phyloP scores from a whole-genome alignment of 2,329 filamentous ascomycete species.

The Aulographum hederae region DNA sequence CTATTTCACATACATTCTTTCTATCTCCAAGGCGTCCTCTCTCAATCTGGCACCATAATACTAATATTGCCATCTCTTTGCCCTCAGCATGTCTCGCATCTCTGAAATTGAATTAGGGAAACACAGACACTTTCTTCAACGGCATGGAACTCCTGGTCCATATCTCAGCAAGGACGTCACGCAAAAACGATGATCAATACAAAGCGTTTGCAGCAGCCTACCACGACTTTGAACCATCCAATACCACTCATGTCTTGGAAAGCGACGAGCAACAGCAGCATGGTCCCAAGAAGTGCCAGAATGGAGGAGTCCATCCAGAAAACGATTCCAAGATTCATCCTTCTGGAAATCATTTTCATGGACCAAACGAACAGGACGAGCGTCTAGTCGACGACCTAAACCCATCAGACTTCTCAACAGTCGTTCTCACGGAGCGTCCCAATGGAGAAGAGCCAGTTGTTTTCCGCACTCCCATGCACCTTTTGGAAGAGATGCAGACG shows the following conservation, averaged over 20 bases:
- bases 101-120: too few relatives aligned
- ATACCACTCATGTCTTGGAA: neutral
- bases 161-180: conserved; percentile 23
- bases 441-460: too few relatives aligned
- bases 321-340: neutral
- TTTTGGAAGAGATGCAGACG: neutral
- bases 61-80: too few relatives aligned
- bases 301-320: too few relatives aligned
- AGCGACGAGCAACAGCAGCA: too few relatives aligned
- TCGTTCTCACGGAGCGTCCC: neutral
- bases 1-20: too few relatives aligned
- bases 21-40: too few relatives aligned
- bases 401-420: neutral
- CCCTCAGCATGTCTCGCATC: too few relatives aligned
- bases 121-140: too few relatives aligned
- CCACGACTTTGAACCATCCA: conserved; percentile 14
- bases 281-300: too few relatives aligned
- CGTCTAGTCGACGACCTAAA: neutral
- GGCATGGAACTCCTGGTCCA: conserved; percentile 25
- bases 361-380: neutral
- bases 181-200: conserved; percentile 22
- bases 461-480: neutral
- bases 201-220: conserved; percentile 22
- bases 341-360: neutral
- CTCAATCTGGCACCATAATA: too few relatives aligned